These are phyloP conservation scores for Tricholoma flavovirens DNA, from an alignment of 768 basidiomycete genomes.

Conservation along the genomic window DNA sequence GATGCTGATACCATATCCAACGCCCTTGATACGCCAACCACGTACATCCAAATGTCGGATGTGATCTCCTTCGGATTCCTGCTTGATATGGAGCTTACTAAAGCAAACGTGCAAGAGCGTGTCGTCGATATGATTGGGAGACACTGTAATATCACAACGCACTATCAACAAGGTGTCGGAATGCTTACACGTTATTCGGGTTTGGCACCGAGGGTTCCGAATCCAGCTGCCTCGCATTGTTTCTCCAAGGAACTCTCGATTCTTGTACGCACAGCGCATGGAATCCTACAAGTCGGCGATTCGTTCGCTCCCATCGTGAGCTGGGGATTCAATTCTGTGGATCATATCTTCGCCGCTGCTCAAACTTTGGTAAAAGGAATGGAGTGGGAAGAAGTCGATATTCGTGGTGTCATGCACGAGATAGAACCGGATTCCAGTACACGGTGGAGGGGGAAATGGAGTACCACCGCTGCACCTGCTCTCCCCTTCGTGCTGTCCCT, in stretches of 20 bases:
- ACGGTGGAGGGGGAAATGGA: constrained; percentile 4
- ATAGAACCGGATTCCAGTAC: not conserved
- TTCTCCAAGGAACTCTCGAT: constrained; percentile 1
- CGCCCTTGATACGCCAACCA: constrained; percentile 4
- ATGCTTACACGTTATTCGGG: constrained; percentile 8
- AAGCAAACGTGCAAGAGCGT: not conserved
- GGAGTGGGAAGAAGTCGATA: not conserved
- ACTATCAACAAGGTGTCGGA: constrained; percentile 7
- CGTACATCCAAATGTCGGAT: constrained; percentile 4
- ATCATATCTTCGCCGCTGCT: not conserved
- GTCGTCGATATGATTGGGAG: constrained; percentile 5
- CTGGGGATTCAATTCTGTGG: constrained; percentile 4
- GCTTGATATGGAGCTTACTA: constrained; percentile 6
- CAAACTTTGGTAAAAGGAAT: not conserved
- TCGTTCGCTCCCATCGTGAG: not conserved
- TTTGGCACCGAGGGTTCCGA: not conserved
- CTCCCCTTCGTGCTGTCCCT: constrained; percentile 2
- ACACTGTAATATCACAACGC: constrained; percentile 6
- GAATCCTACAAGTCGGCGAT: not conserved
- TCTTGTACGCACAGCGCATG: not conserved
- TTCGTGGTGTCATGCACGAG: not conserved
- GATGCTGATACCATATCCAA: constrained; percentile 7
- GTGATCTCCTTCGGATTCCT: constrained; percentile 5
- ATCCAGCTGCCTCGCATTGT: not conserved
- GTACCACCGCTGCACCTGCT: not conserved